Evolutionary conservation across 169 alveolate genomes (phyloP).

Genomic region (Theileria equi): DNA sequence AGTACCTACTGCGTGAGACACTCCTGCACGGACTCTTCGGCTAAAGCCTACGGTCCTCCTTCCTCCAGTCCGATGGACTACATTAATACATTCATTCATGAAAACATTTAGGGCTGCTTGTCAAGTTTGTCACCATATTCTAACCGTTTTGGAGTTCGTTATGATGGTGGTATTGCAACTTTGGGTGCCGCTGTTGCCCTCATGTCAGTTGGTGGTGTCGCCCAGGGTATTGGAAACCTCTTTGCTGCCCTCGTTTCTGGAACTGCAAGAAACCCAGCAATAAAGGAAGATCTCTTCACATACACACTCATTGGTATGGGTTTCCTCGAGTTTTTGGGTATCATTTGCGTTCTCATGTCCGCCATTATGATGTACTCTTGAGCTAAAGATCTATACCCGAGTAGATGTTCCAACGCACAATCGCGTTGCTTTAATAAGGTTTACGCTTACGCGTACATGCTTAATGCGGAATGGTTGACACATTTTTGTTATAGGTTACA

Average conservation of each 20-base stretch:
- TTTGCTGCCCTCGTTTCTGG: slow-evolving; percentile 88
- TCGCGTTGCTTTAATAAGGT: too few relatives aligned
- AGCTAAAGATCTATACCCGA: too few relatives aligned
- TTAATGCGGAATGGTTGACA: too few relatives aligned
- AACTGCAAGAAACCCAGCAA: slow-evolving; percentile 86
- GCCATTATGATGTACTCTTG: slow-evolving; percentile 84
- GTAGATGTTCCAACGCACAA: too few relatives aligned
- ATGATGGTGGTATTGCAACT: slow-evolving; percentile 79
- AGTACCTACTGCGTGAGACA: too few relatives aligned
- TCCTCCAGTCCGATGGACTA: too few relatives aligned
- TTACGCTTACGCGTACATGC: too few relatives aligned
- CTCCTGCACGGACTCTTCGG: too few relatives aligned
- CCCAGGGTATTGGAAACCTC: slow-evolving; percentile 88
- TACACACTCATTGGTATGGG: slow-evolving; percentile 89
- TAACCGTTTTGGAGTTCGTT: slow-evolving; percentile 72
- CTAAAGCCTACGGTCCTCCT: too few relatives aligned
- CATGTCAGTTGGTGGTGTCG: slow-evolving; percentile 84
- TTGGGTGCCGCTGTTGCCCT: slow-evolving; percentile 80
- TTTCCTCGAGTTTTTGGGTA: slow-evolving; percentile 86
- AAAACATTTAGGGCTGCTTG: slow-evolving; percentile 42
- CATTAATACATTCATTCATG: neutral
- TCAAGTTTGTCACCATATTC: slow-evolving; percentile 47
- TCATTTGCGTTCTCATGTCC: slow-evolving; percentile 83
- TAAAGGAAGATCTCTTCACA: slow-evolving; percentile 85
- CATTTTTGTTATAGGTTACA: too few relatives aligned